Percentiles rank a stretch among this genome's conserved stretches.
Conservation (phyloP, 768 basidiomycete genomes). For the Mycena belliarum region DNA sequence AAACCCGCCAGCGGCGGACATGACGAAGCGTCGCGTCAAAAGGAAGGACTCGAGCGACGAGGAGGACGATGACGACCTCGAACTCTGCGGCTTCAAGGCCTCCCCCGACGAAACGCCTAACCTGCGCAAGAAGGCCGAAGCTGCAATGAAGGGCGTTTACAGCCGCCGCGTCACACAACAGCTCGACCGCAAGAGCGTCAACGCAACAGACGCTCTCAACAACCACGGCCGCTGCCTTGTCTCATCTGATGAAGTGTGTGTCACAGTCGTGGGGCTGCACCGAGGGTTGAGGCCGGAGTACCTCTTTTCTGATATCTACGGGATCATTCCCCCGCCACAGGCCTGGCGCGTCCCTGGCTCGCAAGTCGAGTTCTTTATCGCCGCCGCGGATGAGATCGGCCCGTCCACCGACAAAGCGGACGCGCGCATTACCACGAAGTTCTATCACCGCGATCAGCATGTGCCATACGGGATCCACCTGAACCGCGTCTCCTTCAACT, state of each 20-base stretch:
- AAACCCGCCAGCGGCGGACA: too few relatives aligned
- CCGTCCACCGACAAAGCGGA: not conserved
- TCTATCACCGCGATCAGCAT: not conserved
- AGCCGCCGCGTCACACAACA: not conserved
- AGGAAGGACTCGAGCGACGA: not conserved
- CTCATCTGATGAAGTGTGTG: not conserved
- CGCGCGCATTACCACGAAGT: not conserved
- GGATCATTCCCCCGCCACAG: constrained; percentile 5
- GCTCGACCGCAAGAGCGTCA: not conserved
- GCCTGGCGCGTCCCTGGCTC: constrained; percentile 4
- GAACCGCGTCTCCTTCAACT: constrained; percentile 4
- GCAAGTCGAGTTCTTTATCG: constrained; percentile 6
- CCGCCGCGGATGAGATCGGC: not conserved
- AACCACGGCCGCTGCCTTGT: not conserved
- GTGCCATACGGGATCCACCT: not conserved
- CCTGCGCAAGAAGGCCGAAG: not conserved
- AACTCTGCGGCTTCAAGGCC: not conserved
- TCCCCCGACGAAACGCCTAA: not conserved
- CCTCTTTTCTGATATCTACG: constrained; percentile 12
- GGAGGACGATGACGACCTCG: not conserved
- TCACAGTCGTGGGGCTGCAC: constrained; percentile 5
- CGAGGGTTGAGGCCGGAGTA: not conserved
- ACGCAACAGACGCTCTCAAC: not conserved
- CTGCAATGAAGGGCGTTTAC: not conserved
- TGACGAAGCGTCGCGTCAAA: not conserved